A percentile compares a stretch with the other conserved stretches of the same genome.
Conservation (phyloP, 176 grass and related monocot genomes). For the Avena sativa region DNA sequence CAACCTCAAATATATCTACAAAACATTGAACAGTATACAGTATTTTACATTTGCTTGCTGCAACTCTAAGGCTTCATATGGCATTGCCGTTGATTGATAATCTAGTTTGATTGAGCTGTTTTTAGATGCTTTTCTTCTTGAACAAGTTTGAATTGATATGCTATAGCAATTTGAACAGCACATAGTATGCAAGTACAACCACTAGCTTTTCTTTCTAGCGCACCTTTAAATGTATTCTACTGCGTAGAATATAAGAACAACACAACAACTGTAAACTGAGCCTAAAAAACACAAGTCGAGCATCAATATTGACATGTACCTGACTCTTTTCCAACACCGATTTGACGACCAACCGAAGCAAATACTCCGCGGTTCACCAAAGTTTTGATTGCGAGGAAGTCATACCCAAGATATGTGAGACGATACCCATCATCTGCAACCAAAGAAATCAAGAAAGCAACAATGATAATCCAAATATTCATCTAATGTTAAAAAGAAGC, state of each 20-base stretch:
- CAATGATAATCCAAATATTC: conserved; percentile 31
- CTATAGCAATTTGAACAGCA: background rate
- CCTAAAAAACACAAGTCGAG: background rate
- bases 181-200: background rate
- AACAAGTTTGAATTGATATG: background rate
- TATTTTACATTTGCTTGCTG: background rate
- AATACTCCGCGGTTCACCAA: conserved; percentile 89
- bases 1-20: conserved; percentile 94
- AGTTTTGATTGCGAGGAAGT: conserved; percentile 95
- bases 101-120: background rate
- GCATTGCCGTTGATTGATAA: background rate
- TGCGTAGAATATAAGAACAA: background rate
- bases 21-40: background rate
- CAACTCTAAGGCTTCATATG: background rate
- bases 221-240: background rate
- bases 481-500: background rate
- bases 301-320: conserved; percentile 44
- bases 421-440: conserved; percentile 85
- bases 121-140: background rate
- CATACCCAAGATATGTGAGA: conserved; percentile 96
- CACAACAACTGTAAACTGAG: background rate
- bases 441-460: conserved; percentile 15
- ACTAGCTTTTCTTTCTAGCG: background rate
- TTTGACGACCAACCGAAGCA: conserved; percentile 83
- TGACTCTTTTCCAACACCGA: conserved; percentile 94